phyloP scores from a whole-genome alignment of 768 basidiomycete genomes.

The Dioszegia aurantiaca region DNA sequence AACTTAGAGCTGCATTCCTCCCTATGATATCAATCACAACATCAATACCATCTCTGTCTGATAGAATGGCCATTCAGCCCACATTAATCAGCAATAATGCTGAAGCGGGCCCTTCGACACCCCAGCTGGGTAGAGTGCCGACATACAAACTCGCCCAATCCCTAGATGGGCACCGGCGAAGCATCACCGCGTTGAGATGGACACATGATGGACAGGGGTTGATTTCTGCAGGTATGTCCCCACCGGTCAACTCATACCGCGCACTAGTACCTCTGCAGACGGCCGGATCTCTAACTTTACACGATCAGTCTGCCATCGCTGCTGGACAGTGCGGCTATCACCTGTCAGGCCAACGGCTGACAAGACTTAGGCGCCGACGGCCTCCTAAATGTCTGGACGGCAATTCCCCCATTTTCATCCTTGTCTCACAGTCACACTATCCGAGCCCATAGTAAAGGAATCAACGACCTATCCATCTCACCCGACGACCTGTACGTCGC shows the following conservation, averaged over 20 bases:
- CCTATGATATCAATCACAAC: not conserved
- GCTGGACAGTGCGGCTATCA: too few relatives aligned
- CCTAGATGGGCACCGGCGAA: conserved; percentile 67
- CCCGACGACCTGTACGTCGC: conserved; percentile 76
- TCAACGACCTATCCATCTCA: conserved; percentile 90
- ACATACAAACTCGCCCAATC: conserved; percentile 33
- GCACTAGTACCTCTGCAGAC: too few relatives aligned
- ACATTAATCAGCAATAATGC: not conserved
- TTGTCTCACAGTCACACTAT: conserved; percentile 15
- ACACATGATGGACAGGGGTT: conserved; percentile 77
- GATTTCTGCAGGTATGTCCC: conserved; percentile 72
- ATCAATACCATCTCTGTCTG: not conserved
- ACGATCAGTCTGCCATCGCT: too few relatives aligned
- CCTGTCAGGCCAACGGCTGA: not conserved
- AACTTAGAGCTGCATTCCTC: too few relatives aligned
- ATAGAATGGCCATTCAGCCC: conserved; percentile 29
- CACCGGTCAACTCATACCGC: not conserved
- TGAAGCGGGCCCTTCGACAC: conserved; percentile 33
- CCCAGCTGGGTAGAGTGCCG: conserved; percentile 6
- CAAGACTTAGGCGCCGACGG: conserved; percentile 43
- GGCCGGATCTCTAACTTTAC: too few relatives aligned
- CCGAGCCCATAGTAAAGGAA: conserved; percentile 67
- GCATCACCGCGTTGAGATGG: conserved; percentile 83
- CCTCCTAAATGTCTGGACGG: conserved; percentile 37
- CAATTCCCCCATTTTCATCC: conserved; percentile 3